Conservation (phyloP, 1,284 basidiomycete genomes). For the Pseudozyma sp. region DNA sequence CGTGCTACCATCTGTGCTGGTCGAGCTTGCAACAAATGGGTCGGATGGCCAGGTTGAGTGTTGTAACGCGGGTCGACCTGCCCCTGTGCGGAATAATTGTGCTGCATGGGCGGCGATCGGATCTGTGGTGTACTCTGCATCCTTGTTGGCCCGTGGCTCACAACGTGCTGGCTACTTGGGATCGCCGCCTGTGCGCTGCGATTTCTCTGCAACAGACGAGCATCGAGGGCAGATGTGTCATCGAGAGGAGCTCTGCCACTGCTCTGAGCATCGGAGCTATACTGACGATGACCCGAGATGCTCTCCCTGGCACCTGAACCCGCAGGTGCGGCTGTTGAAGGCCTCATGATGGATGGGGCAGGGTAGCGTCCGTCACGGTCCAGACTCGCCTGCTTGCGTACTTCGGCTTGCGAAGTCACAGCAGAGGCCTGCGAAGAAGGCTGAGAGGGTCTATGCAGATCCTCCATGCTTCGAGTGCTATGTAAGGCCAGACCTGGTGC, state of each 20-base stretch:
- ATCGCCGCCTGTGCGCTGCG: constrained; percentile 50
- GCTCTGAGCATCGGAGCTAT: constrained; percentile 45
- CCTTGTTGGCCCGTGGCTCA: constrained; percentile 24
- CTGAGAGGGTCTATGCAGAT: constrained; percentile 35
- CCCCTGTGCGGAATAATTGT: constrained; percentile 7
- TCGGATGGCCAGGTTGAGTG: constrained; percentile 12
- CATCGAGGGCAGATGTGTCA: constrained; percentile 9
- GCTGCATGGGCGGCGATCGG: constrained; percentile 33
- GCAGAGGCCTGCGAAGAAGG: constrained; percentile 18
- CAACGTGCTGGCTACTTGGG: constrained; percentile 29
- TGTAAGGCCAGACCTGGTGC: constrained; percentile 31
- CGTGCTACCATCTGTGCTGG: constrained; percentile 17
- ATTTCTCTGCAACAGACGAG: constrained; percentile 39
- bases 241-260: constrained; percentile 8
- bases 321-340: constrained; percentile 44
- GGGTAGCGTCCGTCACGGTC: constrained; percentile 52
- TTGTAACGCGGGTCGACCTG: constrained; percentile 33
- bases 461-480: constrained; percentile 54
- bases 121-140: constrained; percentile 47
- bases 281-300: constrained; percentile 37
- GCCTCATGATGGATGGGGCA: constrained; percentile 37
- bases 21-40: constrained; percentile 17
- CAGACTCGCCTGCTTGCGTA: constrained; percentile 35
- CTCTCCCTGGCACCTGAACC: constrained; percentile 17
- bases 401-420: constrained; percentile 28